Percentiles rank a stretch among this genome's conserved stretches.
Conservation (phyloP, 2,329 filamentous ascomycete genomes). For the Paramyrothecium roridum region DNA sequence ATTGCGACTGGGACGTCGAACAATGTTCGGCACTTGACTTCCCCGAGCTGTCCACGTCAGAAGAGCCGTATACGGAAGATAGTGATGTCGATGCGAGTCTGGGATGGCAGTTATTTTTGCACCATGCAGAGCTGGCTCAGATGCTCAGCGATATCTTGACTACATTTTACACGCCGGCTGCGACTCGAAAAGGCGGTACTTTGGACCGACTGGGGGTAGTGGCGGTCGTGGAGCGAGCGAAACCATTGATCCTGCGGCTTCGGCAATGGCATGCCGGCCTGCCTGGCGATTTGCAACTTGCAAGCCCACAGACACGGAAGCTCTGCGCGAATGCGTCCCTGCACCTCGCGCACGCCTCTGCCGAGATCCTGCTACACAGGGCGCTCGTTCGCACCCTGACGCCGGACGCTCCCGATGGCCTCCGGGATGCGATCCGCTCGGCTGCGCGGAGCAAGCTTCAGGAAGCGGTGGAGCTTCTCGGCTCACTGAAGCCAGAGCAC, state of each 20-base stretch:
- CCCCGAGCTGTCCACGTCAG: conserved; percentile 31
- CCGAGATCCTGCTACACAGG: conserved; percentile 49
- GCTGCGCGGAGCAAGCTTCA: conserved; percentile 37
- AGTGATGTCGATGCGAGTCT: conserved; percentile 40
- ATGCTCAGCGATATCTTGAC: conserved; percentile 49
- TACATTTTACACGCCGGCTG: conserved; percentile 40
- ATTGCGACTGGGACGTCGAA: conserved; percentile 52
- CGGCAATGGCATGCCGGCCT: conserved; percentile 43
- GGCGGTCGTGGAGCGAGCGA: conserved; percentile 28
- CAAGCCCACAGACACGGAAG: conserved; percentile 35
- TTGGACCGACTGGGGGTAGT: conserved; percentile 27
- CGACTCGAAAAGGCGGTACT: conserved; percentile 23
- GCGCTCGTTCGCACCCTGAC: conserved; percentile 43
- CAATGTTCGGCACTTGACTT: conserved; percentile 31
- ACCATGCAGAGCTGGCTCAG: conserved; percentile 46
- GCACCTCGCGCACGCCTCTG: conserved; percentile 48
- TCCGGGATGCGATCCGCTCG: conserved; percentile 28
- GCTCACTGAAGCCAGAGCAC: conserved; percentile 39
- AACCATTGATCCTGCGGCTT: conserved; percentile 27
- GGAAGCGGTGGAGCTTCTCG: conserved; percentile 35
- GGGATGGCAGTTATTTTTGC: conserved; percentile 45
- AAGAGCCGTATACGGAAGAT: conserved; percentile 28
- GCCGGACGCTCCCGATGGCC: conserved; percentile 20
- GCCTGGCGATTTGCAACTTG: conserved; percentile 41
- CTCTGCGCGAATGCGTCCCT: conserved; percentile 41